Evolutionary conservation across 768 basidiomycete genomes (phyloP), one percentile per base, ranked within the genome.

Genomic region (Lactarius sp.): DNA sequence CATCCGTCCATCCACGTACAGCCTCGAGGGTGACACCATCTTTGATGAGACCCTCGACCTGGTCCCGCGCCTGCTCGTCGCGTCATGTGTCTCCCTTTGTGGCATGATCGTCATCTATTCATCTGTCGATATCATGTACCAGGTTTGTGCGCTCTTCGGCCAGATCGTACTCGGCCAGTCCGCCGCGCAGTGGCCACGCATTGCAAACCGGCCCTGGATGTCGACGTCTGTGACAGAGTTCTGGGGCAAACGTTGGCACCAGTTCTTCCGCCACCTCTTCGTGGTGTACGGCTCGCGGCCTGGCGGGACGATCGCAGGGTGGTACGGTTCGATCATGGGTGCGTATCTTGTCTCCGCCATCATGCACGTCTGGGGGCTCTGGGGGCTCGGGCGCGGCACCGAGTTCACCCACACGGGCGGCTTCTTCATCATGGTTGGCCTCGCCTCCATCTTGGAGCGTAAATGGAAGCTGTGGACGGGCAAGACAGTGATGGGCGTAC

Each of bases 341-440:
- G 81, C 80, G 3, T 90, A 90, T 70, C 42, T 81, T 4, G 64
- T 82, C 5, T 89, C 88, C 0, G 85, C 80, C 10, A 22, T 83
- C 6, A 69, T 89, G 10, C 89, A 91, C 64, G 78, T 83, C 63
- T 54, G 80, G 27, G 85, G 83, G 7, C 65, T 83, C 56, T 86
- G 81, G 77, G 84, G 83, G 5, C 80, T 88, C 81, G 81, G 79
- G 1, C 76, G 76, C 6, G 86, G 84, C n/a, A 73, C 76, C 1
- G 82, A 86, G 46, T 77, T 81, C 0, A 22, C 58, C 3, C 61
- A 62, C 7, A 74, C 85, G 10, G 72, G 74, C 3, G 81, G 80
- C 4, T 87, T 83, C 69, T 89, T 89, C 70, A 37, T 87, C 55
- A 72, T 85, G 70, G 82, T 81, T 60, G 87, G 81, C 13, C 66